Conservation (phyloP, 306 rosid species). For the Quercus engelmannii region DNA sequence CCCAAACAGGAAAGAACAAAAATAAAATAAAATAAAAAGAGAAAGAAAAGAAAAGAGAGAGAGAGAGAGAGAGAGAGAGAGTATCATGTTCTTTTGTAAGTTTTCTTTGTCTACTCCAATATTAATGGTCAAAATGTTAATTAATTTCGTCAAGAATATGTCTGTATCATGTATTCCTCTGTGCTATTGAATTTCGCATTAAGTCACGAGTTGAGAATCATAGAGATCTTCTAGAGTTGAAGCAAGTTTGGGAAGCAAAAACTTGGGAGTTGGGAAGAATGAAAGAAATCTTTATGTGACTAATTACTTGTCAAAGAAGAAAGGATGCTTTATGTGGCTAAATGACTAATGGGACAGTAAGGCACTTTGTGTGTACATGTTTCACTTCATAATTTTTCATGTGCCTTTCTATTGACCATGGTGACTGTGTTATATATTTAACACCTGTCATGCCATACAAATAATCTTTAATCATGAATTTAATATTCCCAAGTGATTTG, state of each 20-base stretch:
- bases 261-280: neutral
- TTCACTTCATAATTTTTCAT: too few relatives aligned
- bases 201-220: neutral
- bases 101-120: neutral
- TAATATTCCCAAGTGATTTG: neutral
- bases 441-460: neutral
- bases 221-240: neutral
- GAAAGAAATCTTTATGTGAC: neutral
- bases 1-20: too few relatives aligned
- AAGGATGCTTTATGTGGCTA: neutral
- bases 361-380: too few relatives aligned
- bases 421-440: neutral
- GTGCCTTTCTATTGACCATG: too few relatives aligned
- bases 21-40: too few relatives aligned
- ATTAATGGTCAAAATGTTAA: neutral
- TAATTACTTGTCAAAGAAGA: neutral
- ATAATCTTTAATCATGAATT: neutral
- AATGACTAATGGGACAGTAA: too few relatives aligned
- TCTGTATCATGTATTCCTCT: neutral
- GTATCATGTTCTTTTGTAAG: too few relatives aligned
- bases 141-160: neutral
- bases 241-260: neutral
- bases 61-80: too few relatives aligned
- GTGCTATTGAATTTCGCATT: neutral
- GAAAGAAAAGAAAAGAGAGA: too few relatives aligned